phyloP scores from a whole-genome alignment of 768 basidiomycete species.

The Mrakia hoshinonis region DNA sequence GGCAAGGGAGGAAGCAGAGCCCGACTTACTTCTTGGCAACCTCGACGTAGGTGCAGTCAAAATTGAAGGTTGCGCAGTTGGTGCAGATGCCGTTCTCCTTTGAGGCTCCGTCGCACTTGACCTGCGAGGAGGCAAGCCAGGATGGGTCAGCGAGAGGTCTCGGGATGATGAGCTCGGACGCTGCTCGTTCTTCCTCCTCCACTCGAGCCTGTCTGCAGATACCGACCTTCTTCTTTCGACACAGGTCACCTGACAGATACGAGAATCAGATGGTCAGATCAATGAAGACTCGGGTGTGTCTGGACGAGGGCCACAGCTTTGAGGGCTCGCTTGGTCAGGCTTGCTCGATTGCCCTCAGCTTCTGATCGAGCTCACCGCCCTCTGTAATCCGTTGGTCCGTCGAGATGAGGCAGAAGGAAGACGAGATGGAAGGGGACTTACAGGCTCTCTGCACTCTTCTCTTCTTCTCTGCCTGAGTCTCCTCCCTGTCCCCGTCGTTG shows the following conservation, averaged over 20 bases:
- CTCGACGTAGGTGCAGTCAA: slow-evolving; percentile 59
- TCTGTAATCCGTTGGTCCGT: background rate
- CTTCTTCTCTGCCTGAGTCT: slow-evolving; percentile 45
- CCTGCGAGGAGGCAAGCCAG: slow-evolving; percentile 36
- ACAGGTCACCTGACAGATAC: slow-evolving; percentile 43
- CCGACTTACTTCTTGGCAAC: slow-evolving; percentile 49
- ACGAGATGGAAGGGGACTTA: slow-evolving; percentile 42
- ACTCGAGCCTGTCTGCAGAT: background rate
- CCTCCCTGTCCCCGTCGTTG: slow-evolving; percentile 6
- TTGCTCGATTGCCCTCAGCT: background rate
- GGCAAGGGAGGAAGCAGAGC: slow-evolving; percentile 37
- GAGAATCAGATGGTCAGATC: background rate
- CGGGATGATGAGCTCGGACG: background rate
- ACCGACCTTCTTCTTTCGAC: slow-evolving; percentile 72
- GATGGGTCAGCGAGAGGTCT: slow-evolving; percentile 2
- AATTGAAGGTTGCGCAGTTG: slow-evolving; percentile 53
- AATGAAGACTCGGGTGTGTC: background rate
- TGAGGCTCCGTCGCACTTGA: slow-evolving; percentile 35
- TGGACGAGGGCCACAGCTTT: background rate
- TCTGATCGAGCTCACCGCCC: background rate
- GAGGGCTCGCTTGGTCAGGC: background rate
- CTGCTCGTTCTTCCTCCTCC: background rate
- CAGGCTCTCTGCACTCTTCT: slow-evolving; percentile 68
- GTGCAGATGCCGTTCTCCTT: slow-evolving; percentile 56
- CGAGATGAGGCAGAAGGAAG: background rate